Conservation (phyloP, 225 moss, liverwort and hornwort species). For the Neckera pumila region DNA sequence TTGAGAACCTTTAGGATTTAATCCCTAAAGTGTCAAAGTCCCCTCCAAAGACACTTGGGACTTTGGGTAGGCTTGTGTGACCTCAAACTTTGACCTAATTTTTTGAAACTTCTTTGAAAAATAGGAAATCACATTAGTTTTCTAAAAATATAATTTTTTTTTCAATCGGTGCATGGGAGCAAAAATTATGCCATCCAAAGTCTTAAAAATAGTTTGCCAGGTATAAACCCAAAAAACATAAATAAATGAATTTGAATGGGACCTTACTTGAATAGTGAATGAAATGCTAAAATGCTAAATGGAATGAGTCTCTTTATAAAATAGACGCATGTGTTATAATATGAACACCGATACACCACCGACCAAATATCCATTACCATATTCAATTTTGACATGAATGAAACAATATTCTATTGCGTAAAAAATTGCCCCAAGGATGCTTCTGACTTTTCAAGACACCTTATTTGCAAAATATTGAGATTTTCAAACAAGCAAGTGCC, state of each 20-base stretch:
- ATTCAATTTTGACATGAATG: neutral
- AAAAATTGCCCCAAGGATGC: neutral
- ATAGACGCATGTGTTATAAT: fast-evolving
- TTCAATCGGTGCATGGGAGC: too few species aligned
- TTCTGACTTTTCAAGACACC: fast-evolving
- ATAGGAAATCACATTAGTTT: too few species aligned
- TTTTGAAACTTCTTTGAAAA: too few species aligned
- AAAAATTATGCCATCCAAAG: too few species aligned
- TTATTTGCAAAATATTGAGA: neutral
- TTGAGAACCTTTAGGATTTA: neutral
- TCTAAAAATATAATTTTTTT: too few species aligned
- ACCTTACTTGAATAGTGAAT: neutral
- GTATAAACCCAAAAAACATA: too few species aligned
- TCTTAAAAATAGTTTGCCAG: too few species aligned
- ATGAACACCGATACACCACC: neutral
- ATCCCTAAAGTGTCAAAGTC: too few species aligned
- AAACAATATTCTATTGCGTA: neutral
- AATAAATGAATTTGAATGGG: too few species aligned
- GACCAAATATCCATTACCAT: neutral
- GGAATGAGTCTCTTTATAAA: neutral
- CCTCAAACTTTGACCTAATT: too few species aligned
- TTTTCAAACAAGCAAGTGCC: neutral
- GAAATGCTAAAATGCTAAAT: neutral
- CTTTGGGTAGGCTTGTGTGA: too few species aligned
- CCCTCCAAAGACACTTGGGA: too few species aligned